phyloP scores from a whole-genome alignment of 1,284 basidiomycete genomes.

The Cronartium ribicola region DNA sequence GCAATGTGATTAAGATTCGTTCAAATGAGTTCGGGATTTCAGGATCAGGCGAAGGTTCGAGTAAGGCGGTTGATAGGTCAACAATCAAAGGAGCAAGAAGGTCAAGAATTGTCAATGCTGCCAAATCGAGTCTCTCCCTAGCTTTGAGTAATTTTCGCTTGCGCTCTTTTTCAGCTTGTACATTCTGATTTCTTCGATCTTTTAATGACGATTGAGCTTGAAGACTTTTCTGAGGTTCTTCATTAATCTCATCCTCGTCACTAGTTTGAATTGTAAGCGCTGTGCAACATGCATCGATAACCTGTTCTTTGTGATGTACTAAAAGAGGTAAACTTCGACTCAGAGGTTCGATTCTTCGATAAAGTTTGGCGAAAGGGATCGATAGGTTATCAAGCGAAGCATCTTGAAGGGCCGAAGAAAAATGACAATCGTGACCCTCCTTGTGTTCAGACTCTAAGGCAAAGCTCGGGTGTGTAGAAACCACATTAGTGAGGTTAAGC shows the following conservation, averaged over 20 bases:
- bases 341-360: constrained; percentile 27
- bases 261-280: constrained; percentile 21
- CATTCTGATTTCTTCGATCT: constrained; percentile 2
- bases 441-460: constrained; percentile 25
- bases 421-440: constrained; percentile 40
- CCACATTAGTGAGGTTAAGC: constrained; percentile 23
- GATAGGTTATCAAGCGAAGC: constrained; percentile 37
- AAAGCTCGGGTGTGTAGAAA: constrained; percentile 13
- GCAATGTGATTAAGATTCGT: constrained; percentile 26
- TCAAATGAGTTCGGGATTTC: constrained; percentile 26
- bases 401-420: constrained; percentile 31
- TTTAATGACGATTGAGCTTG: neutral
- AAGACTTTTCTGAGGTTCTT: neutral
- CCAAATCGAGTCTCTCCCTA: constrained; percentile 30
- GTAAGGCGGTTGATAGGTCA: constrained; percentile 39
- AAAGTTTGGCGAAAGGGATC: constrained; percentile 34
- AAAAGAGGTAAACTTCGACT: constrained; percentile 34
- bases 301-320: constrained; percentile 30
- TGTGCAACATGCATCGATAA: constrained; percentile 37
- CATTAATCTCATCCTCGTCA: neutral
- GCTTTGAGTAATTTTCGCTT: constrained; percentile 25
- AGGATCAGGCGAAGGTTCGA: constrained; percentile 18
- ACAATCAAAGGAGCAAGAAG: constrained; percentile 26
- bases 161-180: constrained; percentile 31
- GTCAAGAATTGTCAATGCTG: constrained; percentile 27